Evolutionary conservation across 441 rosid genomes (phyloP).

Genomic region (Aleurites moluccanus): DNA sequence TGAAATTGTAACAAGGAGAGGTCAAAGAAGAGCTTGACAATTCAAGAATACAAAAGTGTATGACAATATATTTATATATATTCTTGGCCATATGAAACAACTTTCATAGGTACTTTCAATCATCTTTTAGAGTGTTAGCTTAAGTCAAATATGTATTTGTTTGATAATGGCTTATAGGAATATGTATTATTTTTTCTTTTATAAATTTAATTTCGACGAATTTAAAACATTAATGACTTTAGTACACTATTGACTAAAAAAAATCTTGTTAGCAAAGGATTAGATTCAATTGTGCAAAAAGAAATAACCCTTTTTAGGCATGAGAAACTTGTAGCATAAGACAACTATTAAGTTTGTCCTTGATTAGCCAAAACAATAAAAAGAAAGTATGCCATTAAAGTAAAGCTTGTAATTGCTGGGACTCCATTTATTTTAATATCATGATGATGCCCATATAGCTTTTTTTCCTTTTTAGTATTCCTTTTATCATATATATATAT

Average conservation of each 20-base stretch:
- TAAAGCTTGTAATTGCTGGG: slow-evolving; percentile 15
- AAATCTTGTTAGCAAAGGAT: too few species aligned
- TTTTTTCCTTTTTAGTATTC: slow-evolving; percentile 44
- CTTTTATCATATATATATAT: too few species aligned
- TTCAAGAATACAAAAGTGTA: too few species aligned
- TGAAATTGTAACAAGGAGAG: too few species aligned
- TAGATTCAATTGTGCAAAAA: slow-evolving; percentile 44
- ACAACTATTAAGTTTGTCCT: slow-evolving; percentile 26
- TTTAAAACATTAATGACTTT: too few species aligned
- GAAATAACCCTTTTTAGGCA: slow-evolving; percentile 30
- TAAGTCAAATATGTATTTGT: slow-evolving; percentile 6
- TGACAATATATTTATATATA: too few species aligned
- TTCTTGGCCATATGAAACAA: neutral
- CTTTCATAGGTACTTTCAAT: neutral
- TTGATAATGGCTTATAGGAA: slow-evolving; percentile 20
- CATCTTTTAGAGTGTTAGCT: neutral
- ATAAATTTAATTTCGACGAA: too few species aligned
- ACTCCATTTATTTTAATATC: slow-evolving; percentile 28
- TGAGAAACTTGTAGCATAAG: slow-evolving; percentile 36
- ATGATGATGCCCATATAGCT: slow-evolving; percentile 39
- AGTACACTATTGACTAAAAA: too few species aligned
- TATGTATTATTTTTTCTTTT: too few species aligned
- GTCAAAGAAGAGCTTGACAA: too few species aligned
- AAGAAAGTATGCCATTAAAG: slow-evolving; percentile 23
- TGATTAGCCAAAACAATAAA: slow-evolving; percentile 54